Evolutionary conservation across 176 grass and related monocot genomes (phyloP), one percentile per base, ranked within the genome.

Genomic region (Oryza meridionalis): DNA sequence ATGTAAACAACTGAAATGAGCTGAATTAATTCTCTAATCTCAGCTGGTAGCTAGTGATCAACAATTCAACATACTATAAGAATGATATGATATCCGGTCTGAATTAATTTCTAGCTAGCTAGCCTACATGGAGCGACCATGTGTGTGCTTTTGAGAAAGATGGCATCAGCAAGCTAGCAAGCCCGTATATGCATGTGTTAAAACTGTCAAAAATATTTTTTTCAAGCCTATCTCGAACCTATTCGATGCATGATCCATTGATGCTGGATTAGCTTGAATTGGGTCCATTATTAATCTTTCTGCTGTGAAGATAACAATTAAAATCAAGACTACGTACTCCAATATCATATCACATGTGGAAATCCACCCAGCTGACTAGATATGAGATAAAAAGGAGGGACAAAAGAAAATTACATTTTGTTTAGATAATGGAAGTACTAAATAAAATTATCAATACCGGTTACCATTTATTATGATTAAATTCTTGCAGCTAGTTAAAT

Each of bases 281-380:
- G 11, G 10, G 44, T 40, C 59, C 59, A 80, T 16, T 40, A 15
- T 44, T 74, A 9, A 2, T 27, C 2, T 40, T 16, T 27, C 19
- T 11, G 16, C 4, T 4, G 0, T 12, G 3, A 31, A 65, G 79
- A 87, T 71, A 77, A 22, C 24, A 71, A 63, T 25, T 62, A 62
- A 37, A 75, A 75, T 16, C 29, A 43, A 16, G 11, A 10, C 11
- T 32, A 17, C 46, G 35, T 8, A 58, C 7, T 55, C 53, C 53
- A 58, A 19, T 40, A n/a, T 40, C 59, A 24, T 62, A 50, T 33
- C 76, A 40, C 14, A 77, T 40, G 55, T 64, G 33, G 55, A 62
- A 77, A 61, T 17, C 38, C 55, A 63, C 75, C 62, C 65, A 40
- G 11, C 13, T 2, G 26, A 70, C 51, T 81, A 70, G 78, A 70